phyloP scores from a whole-genome alignment of 805 yeast species.

The Candida fluviatilis region DNA sequence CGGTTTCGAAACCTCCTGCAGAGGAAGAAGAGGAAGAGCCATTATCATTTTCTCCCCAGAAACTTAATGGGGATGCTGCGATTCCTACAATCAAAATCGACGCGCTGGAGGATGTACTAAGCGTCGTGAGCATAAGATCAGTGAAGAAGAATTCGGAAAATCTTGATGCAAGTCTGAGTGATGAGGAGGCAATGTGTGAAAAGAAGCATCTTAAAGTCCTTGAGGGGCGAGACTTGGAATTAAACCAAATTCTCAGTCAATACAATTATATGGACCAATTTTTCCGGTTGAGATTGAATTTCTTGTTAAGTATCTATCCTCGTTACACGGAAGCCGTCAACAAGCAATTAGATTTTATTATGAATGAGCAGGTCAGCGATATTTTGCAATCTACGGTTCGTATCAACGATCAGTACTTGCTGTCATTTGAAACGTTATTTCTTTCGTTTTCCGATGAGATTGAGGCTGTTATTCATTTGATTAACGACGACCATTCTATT shows the following conservation, averaged over 20 bases:
- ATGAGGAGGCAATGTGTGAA: conserved; percentile 2
- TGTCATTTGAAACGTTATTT: conserved; percentile 31
- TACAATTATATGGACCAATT: conserved; percentile 14
- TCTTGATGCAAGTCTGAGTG: conserved; percentile 1
- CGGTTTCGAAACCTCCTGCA: neutral
- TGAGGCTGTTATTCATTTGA: conserved; percentile 29
- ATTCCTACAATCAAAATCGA: conserved; percentile 1
- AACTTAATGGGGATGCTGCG: neutral
- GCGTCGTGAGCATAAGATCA: neutral
- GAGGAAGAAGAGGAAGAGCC: neutral
- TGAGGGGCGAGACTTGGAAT: conserved; percentile 9
- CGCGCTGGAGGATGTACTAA: neutral
- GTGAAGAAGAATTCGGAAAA: conserved; percentile 3
- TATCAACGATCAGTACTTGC: conserved; percentile 30
- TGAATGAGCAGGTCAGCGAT: conserved; percentile 13
- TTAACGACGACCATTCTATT: conserved; percentile 44
- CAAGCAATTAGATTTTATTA: conserved; percentile 13
- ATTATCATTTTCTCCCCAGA: neutral
- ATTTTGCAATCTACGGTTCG: conserved; percentile 11
- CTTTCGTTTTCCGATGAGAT: conserved; percentile 30
- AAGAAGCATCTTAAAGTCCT: neutral
- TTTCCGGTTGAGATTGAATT: conserved; percentile 13
- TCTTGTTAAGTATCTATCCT: conserved; percentile 19
- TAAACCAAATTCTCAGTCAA: conserved; percentile 6
- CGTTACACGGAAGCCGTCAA: conserved; percentile 12